phyloP scores from a whole-genome alignment of 441 rosid species.

The Euphorbia schlechtendalii region DNA sequence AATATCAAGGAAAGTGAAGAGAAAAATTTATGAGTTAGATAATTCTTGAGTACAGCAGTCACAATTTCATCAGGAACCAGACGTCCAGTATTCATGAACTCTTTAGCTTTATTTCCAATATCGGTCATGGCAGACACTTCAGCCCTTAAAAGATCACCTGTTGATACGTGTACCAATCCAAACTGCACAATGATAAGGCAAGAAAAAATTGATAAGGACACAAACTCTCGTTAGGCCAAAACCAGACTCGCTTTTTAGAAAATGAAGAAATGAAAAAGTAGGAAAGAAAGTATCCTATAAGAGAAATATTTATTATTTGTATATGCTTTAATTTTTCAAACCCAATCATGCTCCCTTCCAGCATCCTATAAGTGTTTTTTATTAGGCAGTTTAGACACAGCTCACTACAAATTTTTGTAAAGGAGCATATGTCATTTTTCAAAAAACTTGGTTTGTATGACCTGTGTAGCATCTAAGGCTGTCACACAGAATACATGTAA shows the following conservation, averaged over 20 bases:
- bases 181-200: conserved; percentile 42
- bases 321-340: neutral
- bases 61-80: conserved; percentile 90
- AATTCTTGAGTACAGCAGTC: conserved; percentile 44
- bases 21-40: conserved; percentile 7
- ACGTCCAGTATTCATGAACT: conserved; percentile 67
- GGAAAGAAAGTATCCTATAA: no score
- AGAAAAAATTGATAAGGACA: neutral
- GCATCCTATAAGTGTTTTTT: neutral
- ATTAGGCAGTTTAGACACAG: neutral
- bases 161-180: conserved; percentile 86
- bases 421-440: neutral
- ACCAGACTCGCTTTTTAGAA: neutral
- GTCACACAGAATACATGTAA: neutral
- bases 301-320: neutral
- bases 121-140: conserved; percentile 76
- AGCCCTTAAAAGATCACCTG: conserved; percentile 83
- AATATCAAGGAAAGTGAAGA: conserved; percentile 7
- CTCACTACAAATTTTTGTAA: neutral
- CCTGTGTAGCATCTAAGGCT: neutral
- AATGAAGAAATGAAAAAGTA: neutral
- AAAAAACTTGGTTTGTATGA: neutral
- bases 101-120: conserved; percentile 70
- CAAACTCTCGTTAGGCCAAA: neutral
- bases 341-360: neutral